phyloP scores from a whole-genome alignment of 768 basidiomycete species.

The Vararia minispora region DNA sequence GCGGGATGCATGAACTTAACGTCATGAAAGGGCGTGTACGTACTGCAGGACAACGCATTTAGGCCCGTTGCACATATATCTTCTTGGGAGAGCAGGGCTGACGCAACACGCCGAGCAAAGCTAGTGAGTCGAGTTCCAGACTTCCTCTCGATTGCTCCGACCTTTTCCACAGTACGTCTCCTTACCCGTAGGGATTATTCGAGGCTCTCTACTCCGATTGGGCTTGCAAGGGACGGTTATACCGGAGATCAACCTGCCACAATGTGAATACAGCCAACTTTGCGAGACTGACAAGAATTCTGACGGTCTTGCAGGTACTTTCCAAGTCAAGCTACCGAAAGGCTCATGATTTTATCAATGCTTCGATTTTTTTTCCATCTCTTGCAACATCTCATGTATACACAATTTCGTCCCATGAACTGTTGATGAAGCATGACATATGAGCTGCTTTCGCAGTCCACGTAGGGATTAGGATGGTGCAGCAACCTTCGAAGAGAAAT shows the following conservation, averaged over 20 bases:
- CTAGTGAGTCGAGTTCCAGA: slow-evolving; percentile 34
- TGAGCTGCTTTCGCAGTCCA: too few relatives aligned
- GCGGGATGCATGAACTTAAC: not conserved
- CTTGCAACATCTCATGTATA: too few relatives aligned
- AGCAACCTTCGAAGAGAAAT: too few relatives aligned
- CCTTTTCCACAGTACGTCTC: slow-evolving; percentile 51
- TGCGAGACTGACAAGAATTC: not conserved
- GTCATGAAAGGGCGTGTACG: slow-evolving; percentile 68
- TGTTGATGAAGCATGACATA: too few relatives aligned
- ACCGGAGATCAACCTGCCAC: slow-evolving; percentile 76
- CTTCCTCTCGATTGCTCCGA: not conserved
- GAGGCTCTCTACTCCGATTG: slow-evolving; percentile 68
- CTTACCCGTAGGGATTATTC: slow-evolving; percentile 75
- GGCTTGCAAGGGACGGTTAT: slow-evolving; percentile 67
- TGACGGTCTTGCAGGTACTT: slow-evolving; percentile 44
- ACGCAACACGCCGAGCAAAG: slow-evolving; percentile 60
- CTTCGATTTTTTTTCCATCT: too few relatives aligned
- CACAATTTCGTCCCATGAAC: too few relatives aligned
- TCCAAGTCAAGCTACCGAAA: slow-evolving; percentile 74
- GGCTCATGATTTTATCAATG: too few relatives aligned
- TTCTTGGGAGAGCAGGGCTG: slow-evolving; percentile 66
- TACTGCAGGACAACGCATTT: slow-evolving; percentile 86
- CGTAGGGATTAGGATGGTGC: too few relatives aligned
- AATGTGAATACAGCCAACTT: slow-evolving; percentile 44
- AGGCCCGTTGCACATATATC: slow-evolving; percentile 76